A percentile compares a stretch with the other conserved stretches of the same genome.
phyloP scores from a whole-genome alignment of 768 basidiomycete species.

The Amanita exitialis region DNA sequence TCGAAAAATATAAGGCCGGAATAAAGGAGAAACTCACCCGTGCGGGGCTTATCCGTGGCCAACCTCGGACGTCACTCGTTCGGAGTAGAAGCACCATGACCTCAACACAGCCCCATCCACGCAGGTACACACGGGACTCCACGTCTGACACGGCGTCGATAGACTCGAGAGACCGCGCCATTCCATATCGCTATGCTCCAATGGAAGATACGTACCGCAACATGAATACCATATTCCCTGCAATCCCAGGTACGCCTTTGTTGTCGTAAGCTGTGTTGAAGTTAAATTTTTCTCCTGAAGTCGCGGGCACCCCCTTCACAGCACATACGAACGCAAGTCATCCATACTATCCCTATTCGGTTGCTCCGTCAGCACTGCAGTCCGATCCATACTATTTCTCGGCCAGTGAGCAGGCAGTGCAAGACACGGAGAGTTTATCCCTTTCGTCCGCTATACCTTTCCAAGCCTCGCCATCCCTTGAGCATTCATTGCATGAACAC shows the following conservation, averaged over 20 bases:
- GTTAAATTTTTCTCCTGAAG: not conserved
- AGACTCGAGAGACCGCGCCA: constrained; percentile 10
- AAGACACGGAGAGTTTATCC: constrained; percentile 24
- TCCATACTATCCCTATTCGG: constrained; percentile 21
- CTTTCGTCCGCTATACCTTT: constrained; percentile 11
- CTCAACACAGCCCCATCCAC: not conserved
- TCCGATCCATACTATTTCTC: constrained; percentile 11
- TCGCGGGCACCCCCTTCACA: constrained; percentile 1
- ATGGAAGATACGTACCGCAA: constrained; percentile 3
- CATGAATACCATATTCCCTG: constrained; percentile 22
- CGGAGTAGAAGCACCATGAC: not conserved
- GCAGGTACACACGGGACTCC: constrained; percentile 18
- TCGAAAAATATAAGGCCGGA: constrained; percentile 73
- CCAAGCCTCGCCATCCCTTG: not conserved
- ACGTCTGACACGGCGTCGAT: constrained; percentile 15
- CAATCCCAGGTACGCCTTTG: constrained; percentile 30
- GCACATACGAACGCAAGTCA: constrained; percentile 18
- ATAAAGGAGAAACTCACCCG: constrained; percentile 76
- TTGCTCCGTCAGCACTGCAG: constrained; percentile 22
- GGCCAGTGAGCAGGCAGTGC: not conserved
- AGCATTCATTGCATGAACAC: constrained; percentile 39
- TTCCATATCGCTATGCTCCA: constrained; percentile 9
- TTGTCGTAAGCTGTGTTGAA: not conserved
- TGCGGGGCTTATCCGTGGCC: constrained; percentile 74
- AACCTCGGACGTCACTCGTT: constrained; percentile 44